Percentiles rank a stretch among this genome's conserved stretches.
Conservation (phyloP, 768 basidiomycete species). For the Leucosporidium creatinivorum region DNA sequence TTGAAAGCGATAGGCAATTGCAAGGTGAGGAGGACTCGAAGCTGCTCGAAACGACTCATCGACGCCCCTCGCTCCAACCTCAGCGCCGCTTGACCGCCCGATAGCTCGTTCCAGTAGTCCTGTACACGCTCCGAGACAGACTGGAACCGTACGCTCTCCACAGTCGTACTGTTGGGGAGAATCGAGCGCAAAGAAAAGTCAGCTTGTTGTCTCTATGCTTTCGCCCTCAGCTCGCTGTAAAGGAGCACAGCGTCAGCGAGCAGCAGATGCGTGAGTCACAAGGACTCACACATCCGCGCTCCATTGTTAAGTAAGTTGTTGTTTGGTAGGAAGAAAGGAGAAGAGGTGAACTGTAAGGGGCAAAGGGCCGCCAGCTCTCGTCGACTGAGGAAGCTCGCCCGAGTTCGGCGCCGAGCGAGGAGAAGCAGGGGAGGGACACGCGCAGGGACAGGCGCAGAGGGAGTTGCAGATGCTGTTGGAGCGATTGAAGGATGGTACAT, state of each 20-base stretch:
- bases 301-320: background rate
- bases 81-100: background rate
- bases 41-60: background rate
- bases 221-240: background rate
- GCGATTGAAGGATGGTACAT: too few relatives aligned
- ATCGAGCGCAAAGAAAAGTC: slow-evolving; percentile 1
- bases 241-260: too few relatives aligned
- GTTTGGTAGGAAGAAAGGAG: too few relatives aligned
- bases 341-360: too few relatives aligned
- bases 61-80: background rate
- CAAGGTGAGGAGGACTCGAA: background rate
- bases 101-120: background rate
- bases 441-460: too few relatives aligned
- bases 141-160: slow-evolving; percentile 23
- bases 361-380: too few relatives aligned
- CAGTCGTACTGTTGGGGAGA: slow-evolving; percentile 29
- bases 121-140: too few relatives aligned
- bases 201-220: background rate
- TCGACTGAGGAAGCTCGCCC: too few relatives aligned
- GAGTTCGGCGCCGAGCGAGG: too few relatives aligned
- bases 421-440: too few relatives aligned
- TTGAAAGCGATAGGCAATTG: background rate
- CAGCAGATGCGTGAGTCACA: background rate
- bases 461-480: too few relatives aligned
- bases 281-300: background rate